These are phyloP conservation scores for Brassica carinata DNA, from an alignment of 345 rosid species.

Conservation along the genomic window DNA sequence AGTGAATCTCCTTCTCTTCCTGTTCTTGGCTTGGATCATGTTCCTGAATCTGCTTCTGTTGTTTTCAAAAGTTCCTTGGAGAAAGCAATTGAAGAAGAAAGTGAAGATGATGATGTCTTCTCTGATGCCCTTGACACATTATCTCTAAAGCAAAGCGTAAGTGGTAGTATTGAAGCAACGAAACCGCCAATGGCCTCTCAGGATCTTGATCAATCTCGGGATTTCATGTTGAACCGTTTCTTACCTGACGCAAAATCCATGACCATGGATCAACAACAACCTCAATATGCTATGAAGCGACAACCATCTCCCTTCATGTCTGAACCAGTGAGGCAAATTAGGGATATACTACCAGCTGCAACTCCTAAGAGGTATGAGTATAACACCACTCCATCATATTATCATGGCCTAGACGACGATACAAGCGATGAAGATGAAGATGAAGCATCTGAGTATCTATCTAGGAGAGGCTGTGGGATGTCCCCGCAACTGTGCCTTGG, in stretches of 20 bases:
- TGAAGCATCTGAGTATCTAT: constrained; percentile 46
- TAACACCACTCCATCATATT: constrained; percentile 19
- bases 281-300: constrained; percentile 62
- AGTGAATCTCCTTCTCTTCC: constrained; percentile 39
- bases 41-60: constrained; percentile 66
- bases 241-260: constrained; percentile 93
- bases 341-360: constrained; percentile 32
- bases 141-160: constrained; percentile 55
- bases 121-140: constrained; percentile 77
- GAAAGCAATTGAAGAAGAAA: constrained; percentile 14
- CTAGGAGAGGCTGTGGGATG: constrained; percentile 74
- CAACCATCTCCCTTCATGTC: constrained; percentile 42
- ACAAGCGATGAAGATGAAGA: constrained; percentile 45
- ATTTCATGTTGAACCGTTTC: constrained; percentile 88
- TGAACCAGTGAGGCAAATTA: constrained; percentile 46
- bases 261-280: constrained; percentile 58
- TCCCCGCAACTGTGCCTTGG: constrained; percentile 70
- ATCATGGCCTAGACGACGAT: constrained; percentile 11
- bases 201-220: constrained; percentile 54
- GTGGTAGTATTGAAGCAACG: constrained; percentile 40
- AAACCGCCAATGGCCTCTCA: constrained; percentile 52
- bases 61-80: constrained; percentile 68
- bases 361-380: constrained; percentile 38
- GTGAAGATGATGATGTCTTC: constrained; percentile 51
- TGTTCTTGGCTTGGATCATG: constrained; percentile 51